Conservation (phyloP, 257 asterid genomes). For the Mitragyna speciosa region DNA sequence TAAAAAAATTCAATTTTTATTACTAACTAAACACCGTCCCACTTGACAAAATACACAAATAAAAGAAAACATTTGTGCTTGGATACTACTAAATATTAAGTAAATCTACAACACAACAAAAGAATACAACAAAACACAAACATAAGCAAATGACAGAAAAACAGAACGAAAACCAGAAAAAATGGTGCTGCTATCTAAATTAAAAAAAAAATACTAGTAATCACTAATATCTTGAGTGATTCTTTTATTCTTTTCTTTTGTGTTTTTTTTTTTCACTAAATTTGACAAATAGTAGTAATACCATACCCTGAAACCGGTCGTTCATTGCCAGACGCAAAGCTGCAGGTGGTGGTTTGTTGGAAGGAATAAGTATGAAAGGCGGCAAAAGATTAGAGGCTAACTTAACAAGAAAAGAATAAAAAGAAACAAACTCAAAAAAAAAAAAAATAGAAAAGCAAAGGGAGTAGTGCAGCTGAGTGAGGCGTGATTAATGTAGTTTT, state of each 20-base stretch:
- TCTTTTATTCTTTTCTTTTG: neutral
- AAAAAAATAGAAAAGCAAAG: neutral
- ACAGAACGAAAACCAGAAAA: neutral
- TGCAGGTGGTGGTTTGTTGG: neutral
- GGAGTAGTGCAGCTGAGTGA: neutral
- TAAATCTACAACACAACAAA: neutral
- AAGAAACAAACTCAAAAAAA: neutral
- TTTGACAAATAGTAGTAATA: too few species aligned
- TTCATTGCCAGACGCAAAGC: slow-evolving; percentile 7
- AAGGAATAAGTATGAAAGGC: neutral
- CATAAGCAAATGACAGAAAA: neutral
- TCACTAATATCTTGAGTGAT: neutral
- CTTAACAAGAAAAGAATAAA: neutral
- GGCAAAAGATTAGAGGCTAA: neutral
- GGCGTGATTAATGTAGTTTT: neutral
- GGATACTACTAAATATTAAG: neutral
- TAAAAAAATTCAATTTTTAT: neutral
- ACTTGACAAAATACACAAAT: neutral
- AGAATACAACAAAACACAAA: neutral
- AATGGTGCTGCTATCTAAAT: neutral
- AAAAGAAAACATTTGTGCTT: neutral
- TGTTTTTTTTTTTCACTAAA: too few species aligned
- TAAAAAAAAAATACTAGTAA: neutral
- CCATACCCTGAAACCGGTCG: slow-evolving; percentile 7
- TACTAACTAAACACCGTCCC: neutral